Evolutionary conservation across 2,329 filamentous ascomycete species (phyloP), one percentile per base, ranked within the genome.

Genomic region (Penicillium sp.): DNA sequence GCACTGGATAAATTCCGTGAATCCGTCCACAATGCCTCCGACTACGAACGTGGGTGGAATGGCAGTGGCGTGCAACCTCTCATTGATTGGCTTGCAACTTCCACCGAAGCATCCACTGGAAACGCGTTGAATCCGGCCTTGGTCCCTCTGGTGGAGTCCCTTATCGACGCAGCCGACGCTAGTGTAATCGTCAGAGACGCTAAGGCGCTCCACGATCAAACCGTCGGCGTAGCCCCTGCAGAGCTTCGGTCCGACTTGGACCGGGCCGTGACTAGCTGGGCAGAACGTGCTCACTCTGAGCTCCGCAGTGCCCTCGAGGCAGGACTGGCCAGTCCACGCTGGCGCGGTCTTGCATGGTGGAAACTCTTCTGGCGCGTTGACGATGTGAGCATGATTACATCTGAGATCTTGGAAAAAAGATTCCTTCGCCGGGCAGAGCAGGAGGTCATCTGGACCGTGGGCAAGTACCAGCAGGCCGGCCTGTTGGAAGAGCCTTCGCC

Each of bases 291-390:
- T 0, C 93, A 97, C 69, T 82, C 85, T 1, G 93, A 97, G 73
- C 81, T 97, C 8, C 89, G 91, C 60, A 83, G 88, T 49, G 84
- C 92, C 64, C 83, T 97, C 2, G 88, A 93, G 61, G 76, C 85
- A 43, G 92, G 90, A 0, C 93, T 97, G 65, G 79, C 83, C 0
- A 86, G 89, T n/a, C 81, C 78, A 18, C 81, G 86, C 38, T 97
- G 93, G 93, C 83, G 85, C 26, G 88, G 89, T 60, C 79, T 96
- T 4, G 83, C 86, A 16, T 97, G 93, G 92, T 97, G 91, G 89
- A 96, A 96, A 72, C 82, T 97, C 0, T 92, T 96, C 70, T 96
- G 92, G 92, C 86, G 91, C 20, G 92, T 94, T 24, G 93, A 97
- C 69, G 93, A 97, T 66, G 90, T 97, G 11, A 85, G 86, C 3